Percentiles rank a stretch among this genome's conserved stretches.
Conservation (phyloP, 2,329 filamentous ascomycete species). For the Rugonectria rugulosa region DNA sequence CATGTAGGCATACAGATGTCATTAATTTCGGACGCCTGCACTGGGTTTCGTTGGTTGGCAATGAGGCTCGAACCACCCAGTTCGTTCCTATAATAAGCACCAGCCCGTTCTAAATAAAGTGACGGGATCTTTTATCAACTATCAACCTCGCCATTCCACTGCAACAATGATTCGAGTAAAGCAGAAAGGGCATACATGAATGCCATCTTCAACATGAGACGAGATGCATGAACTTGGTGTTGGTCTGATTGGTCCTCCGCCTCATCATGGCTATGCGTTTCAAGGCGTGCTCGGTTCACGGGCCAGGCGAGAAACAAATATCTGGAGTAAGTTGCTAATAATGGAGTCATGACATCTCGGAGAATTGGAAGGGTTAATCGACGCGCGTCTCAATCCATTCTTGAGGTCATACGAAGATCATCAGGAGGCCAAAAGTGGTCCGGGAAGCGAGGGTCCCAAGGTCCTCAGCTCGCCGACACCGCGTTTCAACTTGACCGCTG, state of each 20-base stretch:
- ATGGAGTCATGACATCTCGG: not conserved
- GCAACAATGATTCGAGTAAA: not conserved
- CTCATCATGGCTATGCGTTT: not conserved
- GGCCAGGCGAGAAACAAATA: not conserved
- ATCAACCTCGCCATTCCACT: not conserved
- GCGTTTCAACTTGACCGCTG: not conserved
- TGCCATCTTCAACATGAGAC: slow-evolving; percentile 16
- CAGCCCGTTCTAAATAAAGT: no score
- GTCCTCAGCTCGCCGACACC: not conserved
- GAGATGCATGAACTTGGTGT: slow-evolving; percentile 5
- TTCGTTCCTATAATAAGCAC: no score
- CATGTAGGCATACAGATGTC: no score
- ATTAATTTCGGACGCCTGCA: no score
- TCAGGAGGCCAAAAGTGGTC: no score
- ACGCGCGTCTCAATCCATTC: not conserved
- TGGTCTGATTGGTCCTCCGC: not conserved
- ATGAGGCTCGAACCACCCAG: no score
- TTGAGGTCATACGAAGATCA: no score
- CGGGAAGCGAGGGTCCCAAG: not conserved
- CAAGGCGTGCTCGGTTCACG: no score
- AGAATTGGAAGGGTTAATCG: not conserved
- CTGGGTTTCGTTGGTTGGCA: no score
- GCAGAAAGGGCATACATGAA: not conserved
- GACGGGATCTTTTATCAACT: no score
- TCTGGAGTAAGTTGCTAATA: not conserved